Evolutionary conservation across 2,329 filamentous ascomycete genomes (phyloP).

Genomic region (Stemphylium lycopersici): DNA sequence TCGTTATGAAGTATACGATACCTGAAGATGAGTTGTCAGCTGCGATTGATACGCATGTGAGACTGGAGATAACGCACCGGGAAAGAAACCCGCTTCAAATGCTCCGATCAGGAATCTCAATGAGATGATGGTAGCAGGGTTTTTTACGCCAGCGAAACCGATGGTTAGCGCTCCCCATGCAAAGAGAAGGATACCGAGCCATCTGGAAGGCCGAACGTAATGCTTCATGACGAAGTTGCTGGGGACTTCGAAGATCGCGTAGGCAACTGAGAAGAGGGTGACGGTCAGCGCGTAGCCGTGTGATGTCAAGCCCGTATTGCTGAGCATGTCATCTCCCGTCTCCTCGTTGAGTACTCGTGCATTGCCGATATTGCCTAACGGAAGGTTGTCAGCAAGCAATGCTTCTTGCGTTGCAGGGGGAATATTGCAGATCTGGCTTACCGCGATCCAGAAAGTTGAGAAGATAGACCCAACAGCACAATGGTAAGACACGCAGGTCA

Average conservation of each 20-base stretch:
- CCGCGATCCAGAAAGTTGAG: constrained; percentile 6
- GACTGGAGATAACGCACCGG: not conserved
- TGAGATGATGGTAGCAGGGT: constrained; percentile 49
- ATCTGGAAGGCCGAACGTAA: constrained; percentile 50
- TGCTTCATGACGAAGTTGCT: constrained; percentile 66
- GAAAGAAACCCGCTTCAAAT: constrained; percentile 23
- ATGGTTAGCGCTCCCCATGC: constrained; percentile 53
- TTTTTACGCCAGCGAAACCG: constrained; percentile 51
- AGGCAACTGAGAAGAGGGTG: constrained; percentile 32
- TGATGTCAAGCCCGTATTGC: constrained; percentile 63
- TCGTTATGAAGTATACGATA: constrained; percentile 59
- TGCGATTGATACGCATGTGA: too few species aligned
- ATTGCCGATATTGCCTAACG: constrained; percentile 62
- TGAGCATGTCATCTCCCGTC: constrained; percentile 65
- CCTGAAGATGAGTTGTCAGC: constrained; percentile 6
- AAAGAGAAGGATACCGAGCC: constrained; percentile 49
- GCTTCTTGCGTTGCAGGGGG: not conserved
- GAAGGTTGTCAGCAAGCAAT: not conserved
- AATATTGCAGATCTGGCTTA: not conserved
- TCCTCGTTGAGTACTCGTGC: constrained; percentile 67
- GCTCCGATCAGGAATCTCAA: constrained; percentile 48
- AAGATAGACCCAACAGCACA: constrained; percentile 9
- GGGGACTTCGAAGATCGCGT: constrained; percentile 54
- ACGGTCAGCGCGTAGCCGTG: constrained; percentile 56
- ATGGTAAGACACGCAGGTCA: constrained; percentile 3